phyloP scores from a whole-genome alignment of 169 alveolate genomes.

The Plasmodium gallinaceum region DNA sequence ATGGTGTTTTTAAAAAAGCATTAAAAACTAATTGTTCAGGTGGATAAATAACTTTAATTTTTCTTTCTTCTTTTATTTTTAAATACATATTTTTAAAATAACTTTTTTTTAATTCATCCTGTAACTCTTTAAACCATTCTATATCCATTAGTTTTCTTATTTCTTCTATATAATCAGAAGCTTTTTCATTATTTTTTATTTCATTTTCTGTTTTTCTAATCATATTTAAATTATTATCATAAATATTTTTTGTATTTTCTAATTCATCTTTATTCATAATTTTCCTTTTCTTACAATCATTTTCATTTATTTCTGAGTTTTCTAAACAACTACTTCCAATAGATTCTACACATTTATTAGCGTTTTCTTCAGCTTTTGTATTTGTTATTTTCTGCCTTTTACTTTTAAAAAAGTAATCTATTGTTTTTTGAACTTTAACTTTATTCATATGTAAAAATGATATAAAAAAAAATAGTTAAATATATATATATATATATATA shows the following conservation, averaged over 20 bases:
- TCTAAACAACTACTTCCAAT: slow-evolving; percentile 12
- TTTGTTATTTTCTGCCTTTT: slow-evolving; percentile 8
- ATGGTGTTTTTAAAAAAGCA: slow-evolving; percentile 90
- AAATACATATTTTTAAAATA: slow-evolving; percentile 85
- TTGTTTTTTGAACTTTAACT: slow-evolving; percentile 57
- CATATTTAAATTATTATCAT: background rate
- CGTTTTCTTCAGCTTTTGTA: background rate
- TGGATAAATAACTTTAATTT: slow-evolving; percentile 86
- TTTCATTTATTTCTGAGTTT: slow-evolving; percentile 13
- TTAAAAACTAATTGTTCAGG: slow-evolving; percentile 90
- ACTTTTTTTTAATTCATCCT: slow-evolving; percentile 83
- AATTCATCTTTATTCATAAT: slow-evolving; percentile 1
- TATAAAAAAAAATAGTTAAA: background rate
- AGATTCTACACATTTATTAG: slow-evolving; percentile 12
- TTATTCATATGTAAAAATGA: slow-evolving; percentile 31
- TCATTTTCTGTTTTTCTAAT: background rate
- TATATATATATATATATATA: background rate
- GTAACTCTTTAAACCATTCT: slow-evolving; percentile 83
- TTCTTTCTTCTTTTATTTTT: slow-evolving; percentile 84
- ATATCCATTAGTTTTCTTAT: slow-evolving; percentile 74
- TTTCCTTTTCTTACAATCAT: slow-evolving; percentile 33
- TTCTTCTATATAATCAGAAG: slow-evolving; percentile 43
- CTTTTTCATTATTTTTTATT: background rate
- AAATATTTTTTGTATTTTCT: background rate
- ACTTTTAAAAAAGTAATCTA: slow-evolving; percentile 45